Evolutionary conservation across 2,329 filamentous ascomycete genomes (phyloP).

Genomic region (Xylariomycetidae sp.): DNA sequence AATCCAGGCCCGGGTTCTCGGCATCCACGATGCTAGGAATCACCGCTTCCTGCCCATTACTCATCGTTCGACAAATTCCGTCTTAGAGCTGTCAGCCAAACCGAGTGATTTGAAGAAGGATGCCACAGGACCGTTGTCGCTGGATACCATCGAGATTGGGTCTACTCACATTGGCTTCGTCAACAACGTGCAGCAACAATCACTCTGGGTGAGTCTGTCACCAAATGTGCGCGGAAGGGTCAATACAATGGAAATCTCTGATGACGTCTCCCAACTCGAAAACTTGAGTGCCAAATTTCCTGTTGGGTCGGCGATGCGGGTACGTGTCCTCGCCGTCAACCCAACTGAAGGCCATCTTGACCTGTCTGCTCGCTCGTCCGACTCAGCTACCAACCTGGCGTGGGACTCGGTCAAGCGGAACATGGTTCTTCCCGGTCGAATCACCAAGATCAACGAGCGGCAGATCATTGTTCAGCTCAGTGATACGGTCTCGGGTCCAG

Average conservation of each 20-base stretch:
- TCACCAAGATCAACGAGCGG: constrained; percentile 82
- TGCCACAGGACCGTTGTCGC: constrained; percentile 49
- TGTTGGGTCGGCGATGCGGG: constrained; percentile 80
- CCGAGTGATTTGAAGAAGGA: constrained; percentile 55
- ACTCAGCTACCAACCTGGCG: constrained; percentile 52
- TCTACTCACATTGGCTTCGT: constrained; percentile 77
- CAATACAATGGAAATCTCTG: constrained; percentile 75
- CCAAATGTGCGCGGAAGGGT: constrained; percentile 84
- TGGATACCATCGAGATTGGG: constrained; percentile 69
- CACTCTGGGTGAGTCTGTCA: constrained; percentile 86
- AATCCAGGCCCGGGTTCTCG: constrained; percentile 72
- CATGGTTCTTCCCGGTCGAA: constrained; percentile 74
- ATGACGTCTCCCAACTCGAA: constrained; percentile 75
- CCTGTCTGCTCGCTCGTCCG: constrained; percentile 69
- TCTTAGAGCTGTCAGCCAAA: constrained; percentile 85
- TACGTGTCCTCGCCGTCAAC: constrained; percentile 73
- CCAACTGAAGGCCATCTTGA: constrained; percentile 71
- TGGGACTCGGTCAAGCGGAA: constrained; percentile 71
- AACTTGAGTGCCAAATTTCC: constrained; percentile 79
- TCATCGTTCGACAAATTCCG: constrained; percentile 74
- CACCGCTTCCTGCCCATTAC: constrained; percentile 89
- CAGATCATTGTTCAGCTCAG: constrained; percentile 83
- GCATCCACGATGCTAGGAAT: constrained; percentile 83
- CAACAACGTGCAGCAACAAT: constrained; percentile 79
- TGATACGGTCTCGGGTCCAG: constrained; percentile 70